phyloP scores from a whole-genome alignment of 768 basidiomycete genomes.

The Russula emetica region DNA sequence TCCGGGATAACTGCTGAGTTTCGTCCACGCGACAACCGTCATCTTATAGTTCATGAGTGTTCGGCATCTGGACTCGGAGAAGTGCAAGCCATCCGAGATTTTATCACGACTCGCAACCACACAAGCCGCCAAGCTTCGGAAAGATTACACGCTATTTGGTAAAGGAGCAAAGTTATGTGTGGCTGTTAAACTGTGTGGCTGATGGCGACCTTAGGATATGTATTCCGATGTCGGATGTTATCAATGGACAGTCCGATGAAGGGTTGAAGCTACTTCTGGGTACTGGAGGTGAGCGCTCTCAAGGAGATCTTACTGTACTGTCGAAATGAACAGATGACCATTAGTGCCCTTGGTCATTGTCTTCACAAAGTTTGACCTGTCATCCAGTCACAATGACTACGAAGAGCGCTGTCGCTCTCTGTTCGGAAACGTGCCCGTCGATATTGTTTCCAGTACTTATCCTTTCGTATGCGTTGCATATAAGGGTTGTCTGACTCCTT shows the following conservation, averaged over 20 bases:
- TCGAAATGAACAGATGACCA: neutral
- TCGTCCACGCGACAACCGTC: neutral
- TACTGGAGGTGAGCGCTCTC: conserved; percentile 1
- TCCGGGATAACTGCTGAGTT: neutral
- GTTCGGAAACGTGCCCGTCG: too few species aligned
- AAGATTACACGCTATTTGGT: conserved; percentile 20
- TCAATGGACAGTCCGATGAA: neutral
- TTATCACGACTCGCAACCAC: neutral
- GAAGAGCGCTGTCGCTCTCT: too few species aligned
- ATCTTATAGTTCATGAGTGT: neutral
- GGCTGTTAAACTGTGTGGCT: neutral
- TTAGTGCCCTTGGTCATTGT: conserved; percentile 12
- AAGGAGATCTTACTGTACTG: too few species aligned
- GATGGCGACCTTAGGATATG: conserved; percentile 12
- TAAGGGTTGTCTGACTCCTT: neutral
- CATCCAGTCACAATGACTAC: too few species aligned
- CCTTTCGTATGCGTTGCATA: too few species aligned
- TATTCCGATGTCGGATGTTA: neutral
- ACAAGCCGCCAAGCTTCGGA: neutral
- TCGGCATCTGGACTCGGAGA: neutral
- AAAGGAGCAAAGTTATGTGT: neutral
- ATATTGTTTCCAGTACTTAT: too few species aligned
- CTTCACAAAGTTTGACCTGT: conserved; percentile 12
- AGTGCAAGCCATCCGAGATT: neutral
- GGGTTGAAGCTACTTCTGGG: neutral